Conservation (phyloP, 345 rosid genomes). For the Microthlaspi erraticum region DNA sequence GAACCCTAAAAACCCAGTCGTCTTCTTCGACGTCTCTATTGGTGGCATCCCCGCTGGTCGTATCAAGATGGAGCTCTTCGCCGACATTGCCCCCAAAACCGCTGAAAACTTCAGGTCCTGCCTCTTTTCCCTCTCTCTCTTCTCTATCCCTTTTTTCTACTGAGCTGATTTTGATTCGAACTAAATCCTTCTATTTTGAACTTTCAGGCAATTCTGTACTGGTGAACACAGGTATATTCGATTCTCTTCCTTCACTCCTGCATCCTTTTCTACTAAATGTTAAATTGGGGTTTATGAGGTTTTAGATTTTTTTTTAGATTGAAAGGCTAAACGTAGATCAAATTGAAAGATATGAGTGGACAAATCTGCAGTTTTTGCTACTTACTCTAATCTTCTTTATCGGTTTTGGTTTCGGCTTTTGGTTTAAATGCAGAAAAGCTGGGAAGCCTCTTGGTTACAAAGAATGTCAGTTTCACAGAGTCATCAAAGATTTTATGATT, state of each 20-base stretch:
- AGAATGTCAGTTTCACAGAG: constrained; percentile 91
- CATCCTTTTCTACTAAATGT: background rate
- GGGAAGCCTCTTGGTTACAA: constrained; percentile 94
- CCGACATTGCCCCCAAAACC: constrained; percentile 87
- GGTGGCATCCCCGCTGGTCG: constrained; percentile 94
- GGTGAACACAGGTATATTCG: constrained; percentile 77
- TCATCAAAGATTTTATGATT: constrained; percentile 96
- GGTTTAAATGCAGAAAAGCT: constrained; percentile 64
- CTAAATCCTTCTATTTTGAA: constrained; percentile 12
- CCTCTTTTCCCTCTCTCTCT: background rate
- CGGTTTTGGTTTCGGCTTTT: constrained; percentile 19
- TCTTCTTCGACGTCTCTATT: constrained; percentile 90
- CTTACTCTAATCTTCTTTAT: constrained; percentile 18
- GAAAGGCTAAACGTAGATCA: background rate
- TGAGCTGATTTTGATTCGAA: constrained; percentile 8
- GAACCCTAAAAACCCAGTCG: constrained; percentile 94
- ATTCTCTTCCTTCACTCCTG: constrained; percentile 7
- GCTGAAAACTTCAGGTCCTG: constrained; percentile 90
- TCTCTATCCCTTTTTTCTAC: too few relatives aligned
- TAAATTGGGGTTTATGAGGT: constrained; percentile 10
- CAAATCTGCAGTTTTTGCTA: background rate
- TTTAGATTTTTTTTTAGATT: constrained; percentile 13
- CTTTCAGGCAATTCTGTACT: constrained; percentile 90
- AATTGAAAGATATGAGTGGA: background rate
- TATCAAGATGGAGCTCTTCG: constrained; percentile 97